Percentiles rank a stretch among this genome's conserved stretches.
Conservation (phyloP, 441 rosid genomes). For the Capsella rubella region DNA sequence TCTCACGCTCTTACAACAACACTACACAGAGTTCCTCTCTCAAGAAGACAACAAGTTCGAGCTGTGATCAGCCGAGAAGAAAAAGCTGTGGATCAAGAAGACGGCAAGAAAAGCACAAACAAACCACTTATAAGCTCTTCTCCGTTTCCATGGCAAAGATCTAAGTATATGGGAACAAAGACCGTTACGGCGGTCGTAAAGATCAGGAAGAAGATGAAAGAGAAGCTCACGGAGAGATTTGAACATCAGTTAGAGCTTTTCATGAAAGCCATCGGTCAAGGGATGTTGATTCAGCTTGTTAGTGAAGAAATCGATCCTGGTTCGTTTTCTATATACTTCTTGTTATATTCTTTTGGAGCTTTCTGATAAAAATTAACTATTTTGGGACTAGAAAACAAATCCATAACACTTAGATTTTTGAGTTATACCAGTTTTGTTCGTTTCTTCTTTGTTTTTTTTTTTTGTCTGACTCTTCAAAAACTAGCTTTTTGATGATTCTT, state of each 20-base stretch:
- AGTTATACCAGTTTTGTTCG: constrained; percentile 25
- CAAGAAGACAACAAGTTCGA: constrained; percentile 45
- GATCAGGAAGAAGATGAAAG: constrained; percentile 80
- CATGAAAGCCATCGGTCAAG: constrained; percentile 80
- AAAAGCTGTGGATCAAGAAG: constrained; percentile 56
- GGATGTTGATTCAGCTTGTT: constrained; percentile 80
- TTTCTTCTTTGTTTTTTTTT: constrained; percentile 1
- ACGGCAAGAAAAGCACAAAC: constrained; percentile 33
- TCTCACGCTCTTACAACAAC: constrained; percentile 18
- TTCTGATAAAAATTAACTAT: background rate
- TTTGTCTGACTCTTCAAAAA: background rate
- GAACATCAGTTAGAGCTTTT: constrained; percentile 77
- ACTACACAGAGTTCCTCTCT: constrained; percentile 7
- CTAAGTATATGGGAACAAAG: constrained; percentile 43
- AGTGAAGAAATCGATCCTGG: constrained; percentile 92
- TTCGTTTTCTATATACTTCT: constrained; percentile 38
- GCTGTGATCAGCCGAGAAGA: constrained; percentile 78
- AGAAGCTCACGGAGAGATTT: constrained; percentile 68
- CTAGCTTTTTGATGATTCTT: constrained; percentile 15
- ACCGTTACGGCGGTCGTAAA: constrained; percentile 72
- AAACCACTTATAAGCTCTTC: constrained; percentile 33
- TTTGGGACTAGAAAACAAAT: constrained; percentile 27
- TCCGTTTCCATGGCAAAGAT: constrained; percentile 35
- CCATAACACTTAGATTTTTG: constrained; percentile 11
- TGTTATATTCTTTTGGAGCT: background rate